A percentile compares a stretch with the other conserved stretches of the same genome.
Evolutionary conservation across 192 early-diverging fungal species (phyloP).

Genomic region (Coemansia guatemalensis): DNA sequence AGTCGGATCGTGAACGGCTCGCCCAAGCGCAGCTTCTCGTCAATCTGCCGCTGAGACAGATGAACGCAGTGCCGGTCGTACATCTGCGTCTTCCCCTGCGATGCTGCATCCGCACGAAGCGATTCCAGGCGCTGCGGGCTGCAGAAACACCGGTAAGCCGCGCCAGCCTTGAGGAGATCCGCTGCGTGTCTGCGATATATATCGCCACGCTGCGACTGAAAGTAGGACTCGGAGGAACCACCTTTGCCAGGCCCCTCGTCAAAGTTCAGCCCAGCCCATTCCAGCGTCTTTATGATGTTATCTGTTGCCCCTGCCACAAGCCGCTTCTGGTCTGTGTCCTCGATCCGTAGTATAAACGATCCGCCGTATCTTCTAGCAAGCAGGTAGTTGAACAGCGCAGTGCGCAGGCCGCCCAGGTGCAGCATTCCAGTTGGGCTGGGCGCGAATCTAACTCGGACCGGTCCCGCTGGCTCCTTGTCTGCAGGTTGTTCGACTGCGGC

Average conservation of each 20-base stretch:
- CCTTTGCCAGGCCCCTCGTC: constrained; percentile 75
- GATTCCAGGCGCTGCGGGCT: constrained; percentile 63
- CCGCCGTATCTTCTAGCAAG: constrained; percentile 74
- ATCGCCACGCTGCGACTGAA: constrained; percentile 76
- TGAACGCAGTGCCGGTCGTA: constrained; percentile 84
- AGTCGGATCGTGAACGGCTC: constrained; percentile 73
- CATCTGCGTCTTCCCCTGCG: constrained; percentile 57
- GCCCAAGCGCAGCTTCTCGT: constrained; percentile 58
- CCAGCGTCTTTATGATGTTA: constrained; percentile 61
- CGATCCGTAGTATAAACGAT: constrained; percentile 83
- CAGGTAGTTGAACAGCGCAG: constrained; percentile 89
- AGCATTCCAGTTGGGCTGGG: constrained; percentile 92
- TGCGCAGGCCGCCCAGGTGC: constrained; percentile 90
- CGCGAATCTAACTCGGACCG: constrained; percentile 84
- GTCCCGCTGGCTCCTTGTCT: constrained; percentile 36
- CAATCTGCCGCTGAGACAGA: constrained; percentile 64
- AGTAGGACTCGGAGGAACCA: constrained; percentile 61
- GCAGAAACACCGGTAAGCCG: constrained; percentile 93
- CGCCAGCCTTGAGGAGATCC: constrained; percentile 62
- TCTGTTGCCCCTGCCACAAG: constrained; percentile 73
- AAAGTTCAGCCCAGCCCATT: constrained; percentile 72
- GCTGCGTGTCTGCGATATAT: constrained; percentile 71
- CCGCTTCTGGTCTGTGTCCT: constrained; percentile 88
- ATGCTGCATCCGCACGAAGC: constrained; percentile 56
- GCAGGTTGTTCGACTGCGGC: constrained; percentile 23